Percentiles rank a stretch among this genome's conserved stretches.
phyloP scores from a whole-genome alignment of 305 asterid genomes.

The Solanum hybrid region DNA sequence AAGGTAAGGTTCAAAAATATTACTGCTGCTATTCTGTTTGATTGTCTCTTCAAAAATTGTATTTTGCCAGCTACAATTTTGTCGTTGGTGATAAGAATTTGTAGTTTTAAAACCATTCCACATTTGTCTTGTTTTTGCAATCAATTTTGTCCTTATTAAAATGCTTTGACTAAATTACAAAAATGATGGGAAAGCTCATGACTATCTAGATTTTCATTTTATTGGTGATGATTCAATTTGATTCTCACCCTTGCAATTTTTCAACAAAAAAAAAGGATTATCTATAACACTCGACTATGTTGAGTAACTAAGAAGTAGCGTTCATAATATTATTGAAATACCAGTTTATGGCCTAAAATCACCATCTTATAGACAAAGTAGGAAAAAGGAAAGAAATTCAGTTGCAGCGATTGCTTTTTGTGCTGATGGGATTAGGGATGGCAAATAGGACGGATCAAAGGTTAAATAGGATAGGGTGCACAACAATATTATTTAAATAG shows the following conservation, averaged over 20 bases:
- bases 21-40: background rate
- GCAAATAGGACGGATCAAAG: too few relatives aligned
- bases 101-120: background rate
- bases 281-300: background rate
- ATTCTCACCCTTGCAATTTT: background rate
- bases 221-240: background rate
- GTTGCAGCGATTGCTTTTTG: background rate
- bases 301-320: background rate
- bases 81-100: background rate
- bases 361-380: background rate
- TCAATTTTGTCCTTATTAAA: background rate
- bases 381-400: background rate
- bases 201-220: background rate
- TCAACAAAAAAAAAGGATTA: background rate
- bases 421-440: background rate
- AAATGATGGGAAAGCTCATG: background rate
- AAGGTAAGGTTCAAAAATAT: background rate
- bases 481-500: background rate
- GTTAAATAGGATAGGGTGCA: background rate
- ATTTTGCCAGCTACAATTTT: background rate
- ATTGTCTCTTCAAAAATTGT: background rate
- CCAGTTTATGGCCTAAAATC: background rate
- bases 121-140: background rate
- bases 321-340: too few relatives aligned
- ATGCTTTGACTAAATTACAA: background rate